Base-by-base conservation (phyloP, 768 basidiomycete species). In the Glaciozyma martinii region DNA sequence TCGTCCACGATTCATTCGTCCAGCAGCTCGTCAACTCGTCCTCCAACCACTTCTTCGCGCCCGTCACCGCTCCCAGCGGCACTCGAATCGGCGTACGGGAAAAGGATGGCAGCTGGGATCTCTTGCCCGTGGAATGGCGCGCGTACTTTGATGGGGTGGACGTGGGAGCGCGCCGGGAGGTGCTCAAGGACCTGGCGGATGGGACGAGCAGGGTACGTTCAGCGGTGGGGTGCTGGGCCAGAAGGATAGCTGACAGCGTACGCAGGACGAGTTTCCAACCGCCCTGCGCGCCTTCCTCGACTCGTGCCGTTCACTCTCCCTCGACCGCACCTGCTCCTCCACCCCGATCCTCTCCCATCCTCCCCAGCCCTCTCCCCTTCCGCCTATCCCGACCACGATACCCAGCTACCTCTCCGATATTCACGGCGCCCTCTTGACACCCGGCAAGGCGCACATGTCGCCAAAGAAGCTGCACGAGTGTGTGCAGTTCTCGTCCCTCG, bases 391-490 rank as follows among this genome's bases (percentile, higher is more conserved):
- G 6, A 5, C 32, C 30, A 13, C 5, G 18, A 27, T 47, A 15
- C 7, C 8, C 43, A n/a, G n/a, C 47, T 62, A 23, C 37, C 50
- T 33, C 37, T 32, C 32, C 47, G 50, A n/a, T 32, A 46, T 23
- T 50, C 57, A 57, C 47, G 8, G 27, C 25, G 61, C 30, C 54
- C 27, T 25, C n/a, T 50, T 32, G 62, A 68, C 30, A 63, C 67
- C 0, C 13, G 23, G 12, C 19, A 52, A 27, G 57, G 57, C 3
- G 63, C 63, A 5, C 53, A 56, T 6, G 42, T 40, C 46, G 15
- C 67, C 67, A 25, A 68, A 68, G 55, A 68, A 68, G 49, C 57
- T 56, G 3, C 67, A 68, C 46, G 67, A 68, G 49, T 61, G 62
- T 3, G 58, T 52, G 18, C 27, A 50, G 53, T 55, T 68, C 3